Percentiles rank a stretch among this genome's conserved stretches.
phyloP scores from a whole-genome alignment of 75 land plant species.

The Larix kaempferi region DNA sequence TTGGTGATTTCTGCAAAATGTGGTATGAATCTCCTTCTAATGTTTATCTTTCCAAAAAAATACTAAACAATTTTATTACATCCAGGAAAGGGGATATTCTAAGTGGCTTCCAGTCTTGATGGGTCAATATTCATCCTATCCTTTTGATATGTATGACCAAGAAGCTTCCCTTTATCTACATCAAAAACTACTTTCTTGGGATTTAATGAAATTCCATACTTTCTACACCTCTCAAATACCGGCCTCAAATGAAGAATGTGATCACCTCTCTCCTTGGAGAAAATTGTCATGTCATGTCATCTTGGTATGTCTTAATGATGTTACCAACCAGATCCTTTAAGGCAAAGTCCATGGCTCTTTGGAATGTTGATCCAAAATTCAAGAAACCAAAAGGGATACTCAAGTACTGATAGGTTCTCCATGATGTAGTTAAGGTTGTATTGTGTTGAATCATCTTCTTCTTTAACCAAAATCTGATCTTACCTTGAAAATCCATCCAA shows the following conservation, averaged over 20 bases:
- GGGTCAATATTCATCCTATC: neutral
- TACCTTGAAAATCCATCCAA: too few species aligned
- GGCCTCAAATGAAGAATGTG: neutral
- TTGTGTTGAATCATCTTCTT: too few species aligned
- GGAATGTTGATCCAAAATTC: neutral
- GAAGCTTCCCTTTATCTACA: neutral
- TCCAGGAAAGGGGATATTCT: too few species aligned
- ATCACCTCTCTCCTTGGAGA: neutral
- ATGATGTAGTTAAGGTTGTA: too few species aligned
- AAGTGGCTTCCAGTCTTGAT: neutral
- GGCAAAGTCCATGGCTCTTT: neutral
- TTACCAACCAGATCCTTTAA: neutral
- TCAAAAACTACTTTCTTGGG: neutral
- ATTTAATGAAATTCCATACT: neutral
- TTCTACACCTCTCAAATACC: neutral
- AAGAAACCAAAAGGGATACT: neutral
- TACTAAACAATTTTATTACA: too few species aligned
- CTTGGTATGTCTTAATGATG: neutral
- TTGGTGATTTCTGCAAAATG: too few species aligned
- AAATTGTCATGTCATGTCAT: neutral
- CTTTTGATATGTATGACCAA: neutral
- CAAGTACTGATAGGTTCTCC: too few species aligned
- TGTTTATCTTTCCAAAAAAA: too few species aligned
- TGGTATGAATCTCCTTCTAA: too few species aligned
- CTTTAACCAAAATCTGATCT: too few species aligned